Evolutionary conservation across 2,329 filamentous ascomycete genomes (phyloP).

Genomic region (Colletotrichum higginsianum): DNA sequence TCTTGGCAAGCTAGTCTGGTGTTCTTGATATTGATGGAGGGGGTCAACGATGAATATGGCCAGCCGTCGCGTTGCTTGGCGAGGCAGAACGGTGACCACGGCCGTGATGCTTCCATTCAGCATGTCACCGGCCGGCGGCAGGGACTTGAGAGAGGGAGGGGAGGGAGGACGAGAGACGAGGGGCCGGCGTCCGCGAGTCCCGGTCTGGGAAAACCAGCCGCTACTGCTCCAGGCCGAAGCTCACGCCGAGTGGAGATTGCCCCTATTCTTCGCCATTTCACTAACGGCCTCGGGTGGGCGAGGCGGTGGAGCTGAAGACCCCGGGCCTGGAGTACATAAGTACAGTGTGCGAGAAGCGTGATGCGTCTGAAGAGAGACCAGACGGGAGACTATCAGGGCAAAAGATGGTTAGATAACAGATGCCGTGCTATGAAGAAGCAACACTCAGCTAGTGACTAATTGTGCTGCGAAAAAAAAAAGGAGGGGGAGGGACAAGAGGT

Average conservation of each 20-base stretch:
- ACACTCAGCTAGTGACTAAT: neutral
- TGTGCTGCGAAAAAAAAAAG: neutral
- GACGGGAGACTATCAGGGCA: neutral
- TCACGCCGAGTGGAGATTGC: constrained; percentile 40
- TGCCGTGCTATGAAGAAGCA: neutral
- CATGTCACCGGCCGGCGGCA: too few relatives aligned
- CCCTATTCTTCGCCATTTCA: constrained; percentile 36
- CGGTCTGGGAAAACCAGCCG: constrained; percentile 39
- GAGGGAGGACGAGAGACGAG: neutral
- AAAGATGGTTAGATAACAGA: neutral
- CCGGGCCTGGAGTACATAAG: neutral
- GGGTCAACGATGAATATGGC: neutral
- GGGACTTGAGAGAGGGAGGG: neutral
- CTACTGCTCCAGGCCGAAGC: constrained; percentile 29
- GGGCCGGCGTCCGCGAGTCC: constrained; percentile 32
- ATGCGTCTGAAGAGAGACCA: neutral
- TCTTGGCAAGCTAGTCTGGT: constrained; percentile 31
- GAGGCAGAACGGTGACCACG: neutral
- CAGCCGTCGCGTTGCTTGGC: neutral
- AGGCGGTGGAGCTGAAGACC: constrained; percentile 5
- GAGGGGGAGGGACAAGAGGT: neutral
- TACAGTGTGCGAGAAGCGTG: neutral
- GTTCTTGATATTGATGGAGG: constrained; percentile 9
- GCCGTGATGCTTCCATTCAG: neutral
- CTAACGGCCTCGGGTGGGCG: constrained; percentile 28